Evolutionary conservation across 2,329 filamentous ascomycete genomes (phyloP).

Genomic region (Alternaria hordeiaustralica): DNA sequence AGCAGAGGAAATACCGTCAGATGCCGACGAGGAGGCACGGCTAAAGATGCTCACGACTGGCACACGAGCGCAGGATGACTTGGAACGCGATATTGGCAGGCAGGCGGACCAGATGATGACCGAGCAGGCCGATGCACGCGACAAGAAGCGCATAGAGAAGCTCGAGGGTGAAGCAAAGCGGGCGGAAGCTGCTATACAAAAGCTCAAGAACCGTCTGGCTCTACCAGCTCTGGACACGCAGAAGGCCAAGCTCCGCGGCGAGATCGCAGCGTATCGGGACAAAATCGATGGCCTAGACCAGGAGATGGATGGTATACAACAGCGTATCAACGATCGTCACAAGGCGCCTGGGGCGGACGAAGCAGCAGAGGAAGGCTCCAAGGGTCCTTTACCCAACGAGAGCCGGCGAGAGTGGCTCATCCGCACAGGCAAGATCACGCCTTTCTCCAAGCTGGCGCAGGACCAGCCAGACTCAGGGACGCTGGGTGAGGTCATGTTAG

Average conservation of each 20-base stretch:
- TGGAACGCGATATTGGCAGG: conserved; percentile 82
- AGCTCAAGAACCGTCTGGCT: conserved; percentile 62
- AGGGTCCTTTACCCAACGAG: conserved; percentile 75
- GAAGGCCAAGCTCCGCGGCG: conserved; percentile 65
- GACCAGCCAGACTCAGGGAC: conserved; percentile 69
- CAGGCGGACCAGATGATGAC: conserved; percentile 67
- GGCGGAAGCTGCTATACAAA: conserved; percentile 69
- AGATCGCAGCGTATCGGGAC: conserved; percentile 70
- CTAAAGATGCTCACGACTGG: conserved; percentile 48
- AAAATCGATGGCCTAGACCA: conserved; percentile 70
- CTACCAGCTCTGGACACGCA: conserved; percentile 62
- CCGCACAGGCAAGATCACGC: conserved; percentile 95
- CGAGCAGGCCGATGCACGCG: conserved; percentile 68
- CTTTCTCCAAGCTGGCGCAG: conserved; percentile 82
- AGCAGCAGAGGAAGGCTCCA: conserved; percentile 54
- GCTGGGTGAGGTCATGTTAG: conserved; percentile 77
- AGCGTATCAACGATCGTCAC: conserved; percentile 79
- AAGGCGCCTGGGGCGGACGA: conserved; percentile 59
- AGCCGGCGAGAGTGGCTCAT: conserved; percentile 88
- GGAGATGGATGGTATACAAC: conserved; percentile 81
- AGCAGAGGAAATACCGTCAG: conserved; percentile 33
- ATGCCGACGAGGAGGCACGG: conserved; percentile 51
- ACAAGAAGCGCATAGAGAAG: conserved; percentile 68
- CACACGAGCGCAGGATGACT: conserved; percentile 81
- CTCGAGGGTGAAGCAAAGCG: conserved; percentile 60